Percentiles rank a stretch among this genome's conserved stretches.
Conservation (phyloP, 1,284 basidiomycete genomes). For the Ceratobasidium sp. region DNA sequence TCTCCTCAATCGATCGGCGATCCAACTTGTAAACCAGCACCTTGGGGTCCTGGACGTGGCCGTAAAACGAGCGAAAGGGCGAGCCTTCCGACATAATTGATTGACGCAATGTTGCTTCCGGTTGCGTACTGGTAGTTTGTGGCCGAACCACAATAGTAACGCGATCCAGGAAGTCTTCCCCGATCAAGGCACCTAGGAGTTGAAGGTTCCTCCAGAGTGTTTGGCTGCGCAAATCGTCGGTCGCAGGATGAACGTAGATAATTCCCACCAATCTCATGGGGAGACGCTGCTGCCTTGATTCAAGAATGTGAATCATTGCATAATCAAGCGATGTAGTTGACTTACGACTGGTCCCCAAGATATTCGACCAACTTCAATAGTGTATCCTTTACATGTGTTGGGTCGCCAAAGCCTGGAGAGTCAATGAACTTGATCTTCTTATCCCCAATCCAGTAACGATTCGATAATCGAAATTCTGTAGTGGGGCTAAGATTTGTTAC, state of each 20-base stretch:
- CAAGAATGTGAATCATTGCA: not conserved
- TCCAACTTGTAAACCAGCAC: not conserved
- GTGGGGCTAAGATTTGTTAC: not conserved
- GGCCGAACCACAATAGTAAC: not conserved
- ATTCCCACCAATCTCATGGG: not conserved
- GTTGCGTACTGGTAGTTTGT: not conserved
- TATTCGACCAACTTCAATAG: not conserved
- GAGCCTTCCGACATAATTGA: not conserved
- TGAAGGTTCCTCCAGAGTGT: not conserved
- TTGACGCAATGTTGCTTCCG: not conserved
- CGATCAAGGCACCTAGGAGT: not conserved
- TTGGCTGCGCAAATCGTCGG: not conserved
- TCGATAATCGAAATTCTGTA: not conserved
- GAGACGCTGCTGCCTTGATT: not conserved
- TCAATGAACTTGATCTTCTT: not conserved
- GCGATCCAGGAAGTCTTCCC: not conserved
- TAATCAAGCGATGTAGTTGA: too few species aligned
- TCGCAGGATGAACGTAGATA: not conserved
- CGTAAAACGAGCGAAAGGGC: not conserved
- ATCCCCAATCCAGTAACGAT: not conserved
- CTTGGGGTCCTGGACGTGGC: not conserved
- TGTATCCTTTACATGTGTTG: too few species aligned
- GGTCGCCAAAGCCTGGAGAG: slow-evolving; percentile 5
- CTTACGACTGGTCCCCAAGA: not conserved
- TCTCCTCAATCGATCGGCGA: not conserved